Percentiles rank a stretch among this genome's conserved stretches.
Conservation (phyloP, 768 basidiomycete genomes). For the Porphyrellus cyaneotinctus region DNA sequence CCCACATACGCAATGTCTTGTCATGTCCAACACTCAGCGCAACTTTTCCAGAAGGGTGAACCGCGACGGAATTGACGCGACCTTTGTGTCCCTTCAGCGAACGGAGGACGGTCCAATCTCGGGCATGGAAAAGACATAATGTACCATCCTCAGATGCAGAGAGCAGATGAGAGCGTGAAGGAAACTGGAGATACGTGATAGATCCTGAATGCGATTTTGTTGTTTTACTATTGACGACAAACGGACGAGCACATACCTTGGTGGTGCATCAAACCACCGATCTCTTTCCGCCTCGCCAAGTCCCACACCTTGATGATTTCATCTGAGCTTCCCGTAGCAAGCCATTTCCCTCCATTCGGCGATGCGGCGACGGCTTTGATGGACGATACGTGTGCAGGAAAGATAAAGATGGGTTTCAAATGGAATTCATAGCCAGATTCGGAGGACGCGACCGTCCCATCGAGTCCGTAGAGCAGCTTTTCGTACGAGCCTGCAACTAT, state of each 20-base stretch:
- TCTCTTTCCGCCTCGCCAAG: constrained; percentile 82
- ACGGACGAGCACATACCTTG: constrained; percentile 53
- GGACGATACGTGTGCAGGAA: constrained; percentile 93
- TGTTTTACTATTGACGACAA: background rate
- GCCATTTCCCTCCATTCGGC: constrained; percentile 90
- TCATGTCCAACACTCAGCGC: constrained; percentile 91
- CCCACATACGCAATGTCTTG: constrained; percentile 93
- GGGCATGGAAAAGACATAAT: constrained; percentile 82
- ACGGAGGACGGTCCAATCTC: constrained; percentile 91
- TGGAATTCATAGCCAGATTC: constrained; percentile 32
- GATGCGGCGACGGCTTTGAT: constrained; percentile 89
- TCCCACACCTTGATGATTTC: constrained; percentile 99
- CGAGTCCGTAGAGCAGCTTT: constrained; percentile 88
- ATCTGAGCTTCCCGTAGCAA: constrained; percentile 93
- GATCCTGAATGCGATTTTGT: constrained; percentile 54
- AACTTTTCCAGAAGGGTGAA: constrained; percentile 91
- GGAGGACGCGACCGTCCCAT: constrained; percentile 49
- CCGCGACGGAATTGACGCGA: constrained; percentile 82
- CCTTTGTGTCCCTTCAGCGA: constrained; percentile 91
- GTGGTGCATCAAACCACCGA: constrained; percentile 93
- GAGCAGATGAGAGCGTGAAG: constrained; percentile 83
- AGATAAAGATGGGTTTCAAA: constrained; percentile 86
- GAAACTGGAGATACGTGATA: constrained; percentile 83
- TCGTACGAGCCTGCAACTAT: constrained; percentile 93
- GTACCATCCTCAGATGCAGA: constrained; percentile 93